A percentile compares a stretch with the other conserved stretches of the same genome.
These are phyloP conservation scores for Trametes versicolor DNA, from an alignment of 1,284 basidiomycete genomes.

Conservation along the genomic window DNA sequence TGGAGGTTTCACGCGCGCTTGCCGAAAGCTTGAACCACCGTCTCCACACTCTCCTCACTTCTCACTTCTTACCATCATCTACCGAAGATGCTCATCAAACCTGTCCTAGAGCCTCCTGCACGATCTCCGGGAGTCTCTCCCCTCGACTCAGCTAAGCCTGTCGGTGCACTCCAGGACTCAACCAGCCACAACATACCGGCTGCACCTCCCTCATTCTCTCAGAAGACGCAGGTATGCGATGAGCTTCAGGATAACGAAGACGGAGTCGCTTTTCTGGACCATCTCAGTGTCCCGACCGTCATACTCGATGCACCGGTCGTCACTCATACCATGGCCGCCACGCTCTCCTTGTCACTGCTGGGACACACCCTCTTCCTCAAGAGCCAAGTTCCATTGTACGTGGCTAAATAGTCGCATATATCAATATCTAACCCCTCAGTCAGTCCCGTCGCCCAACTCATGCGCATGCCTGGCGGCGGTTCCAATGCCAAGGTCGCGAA, in stretches of 20 bases:
- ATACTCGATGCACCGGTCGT: constrained; percentile 60
- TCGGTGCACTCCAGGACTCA: constrained; percentile 11
- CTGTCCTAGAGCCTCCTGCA: constrained; percentile 1
- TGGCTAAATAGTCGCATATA: constrained; percentile 26
- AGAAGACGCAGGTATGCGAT: not conserved
- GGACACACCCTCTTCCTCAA: constrained; percentile 79
- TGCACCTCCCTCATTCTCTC: too few species aligned
- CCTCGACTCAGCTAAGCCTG: not conserved
- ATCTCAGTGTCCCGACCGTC: constrained; percentile 52
- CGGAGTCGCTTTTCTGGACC: constrained; percentile 9
- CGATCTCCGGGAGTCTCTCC: not conserved
- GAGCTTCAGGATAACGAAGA: not conserved
- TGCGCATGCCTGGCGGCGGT: constrained; percentile 54
- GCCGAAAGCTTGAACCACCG: constrained; percentile 7
- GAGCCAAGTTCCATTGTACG: constrained; percentile 80
- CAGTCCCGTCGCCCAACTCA: constrained; percentile 72
- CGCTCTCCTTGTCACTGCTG: constrained; percentile 66
- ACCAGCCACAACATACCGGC: constrained; percentile 20
- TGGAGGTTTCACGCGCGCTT: not conserved
- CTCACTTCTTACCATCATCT: not conserved
- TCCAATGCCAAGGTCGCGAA: constrained; percentile 59
- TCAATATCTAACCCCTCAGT: not conserved
- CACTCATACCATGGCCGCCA: constrained; percentile 65
- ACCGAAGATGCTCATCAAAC: constrained; percentile 5
- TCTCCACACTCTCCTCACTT: not conserved